Base-by-base conservation (phyloP, 208 protist genomes). In the Leishmania aethiopica region DNA sequence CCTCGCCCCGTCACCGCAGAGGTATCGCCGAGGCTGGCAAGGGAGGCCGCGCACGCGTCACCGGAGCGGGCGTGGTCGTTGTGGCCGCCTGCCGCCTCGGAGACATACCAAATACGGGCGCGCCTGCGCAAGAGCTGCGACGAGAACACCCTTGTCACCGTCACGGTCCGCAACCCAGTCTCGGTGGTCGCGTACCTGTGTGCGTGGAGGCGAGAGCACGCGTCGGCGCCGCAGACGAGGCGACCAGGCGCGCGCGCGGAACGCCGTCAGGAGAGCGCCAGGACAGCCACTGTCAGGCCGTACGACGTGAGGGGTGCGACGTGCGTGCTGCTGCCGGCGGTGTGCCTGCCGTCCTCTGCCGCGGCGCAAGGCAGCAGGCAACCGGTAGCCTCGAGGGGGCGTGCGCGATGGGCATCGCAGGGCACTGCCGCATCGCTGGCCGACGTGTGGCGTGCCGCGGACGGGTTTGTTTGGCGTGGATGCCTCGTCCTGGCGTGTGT, bases 1-100 rank as follows among this genome's bases (percentile, higher is more conserved):
- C 19, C 70, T 2, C 59, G 11, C 73, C 15, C 15, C 19, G 25
- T 32, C 51, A 37, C 25, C n/a, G 47, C 28, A 25, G 40, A 79
- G 59, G 40, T 10, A 1, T 37, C n/a, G 45, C 0, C 35, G 28
- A 15, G 8, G 42, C 71, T 7, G 47, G 45, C 11, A 57, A 32
- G 19, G 10, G 28, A 6, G 47, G 35, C 40, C 17, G 32, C 1
- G 49, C n/a, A 10, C 15, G 51, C 35, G 3, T 25, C 60, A 42
- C 19, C 62, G 28, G 42, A 15, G 32, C 57, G 0, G 22, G 19
- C 35, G 49, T 86, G 83, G 83, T 19, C 53, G 2, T 37, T 86
- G 78, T 86, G 83, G 83, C 83, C 83, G 0, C 83, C 83, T 2
- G 78, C 78, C 22, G 57, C 53, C 11, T 86, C 67, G 78, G 78